Percentiles rank a stretch among this genome's conserved stretches.
Conservation (phyloP, 2,329 filamentous ascomycete species). For the Aspergillus fumigatiaffinis region DNA sequence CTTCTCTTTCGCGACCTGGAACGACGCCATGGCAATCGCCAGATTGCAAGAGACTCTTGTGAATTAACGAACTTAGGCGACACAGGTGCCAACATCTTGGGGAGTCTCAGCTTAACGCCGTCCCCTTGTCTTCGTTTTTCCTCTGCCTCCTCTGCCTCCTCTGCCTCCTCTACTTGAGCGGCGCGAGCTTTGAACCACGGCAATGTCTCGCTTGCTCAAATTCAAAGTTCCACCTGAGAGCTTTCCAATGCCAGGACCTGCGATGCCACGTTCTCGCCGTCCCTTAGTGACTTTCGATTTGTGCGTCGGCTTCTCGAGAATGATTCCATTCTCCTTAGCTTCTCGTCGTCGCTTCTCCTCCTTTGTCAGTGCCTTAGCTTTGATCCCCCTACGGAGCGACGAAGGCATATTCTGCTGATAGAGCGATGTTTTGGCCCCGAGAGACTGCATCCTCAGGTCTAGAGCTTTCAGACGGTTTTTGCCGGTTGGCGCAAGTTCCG, state of each 20-base stretch:
- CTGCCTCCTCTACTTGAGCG: slow-evolving; percentile 26
- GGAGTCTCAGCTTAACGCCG: slow-evolving; percentile 17
- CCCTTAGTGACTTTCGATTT: slow-evolving; percentile 34
- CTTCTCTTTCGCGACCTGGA: not conserved
- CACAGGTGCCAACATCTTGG: not conserved
- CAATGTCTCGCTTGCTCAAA: slow-evolving; percentile 73
- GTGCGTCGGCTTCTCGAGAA: slow-evolving; percentile 62
- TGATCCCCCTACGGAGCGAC: slow-evolving; percentile 79
- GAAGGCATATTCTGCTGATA: slow-evolving; percentile 85
- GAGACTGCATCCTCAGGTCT: slow-evolving; percentile 75
- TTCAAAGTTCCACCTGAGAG: slow-evolving; percentile 75
- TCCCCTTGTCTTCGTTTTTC: slow-evolving; percentile 28
- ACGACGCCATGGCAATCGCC: not conserved
- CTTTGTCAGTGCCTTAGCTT: slow-evolving; percentile 58
- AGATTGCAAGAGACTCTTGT: not conserved
- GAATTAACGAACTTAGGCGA: not conserved
- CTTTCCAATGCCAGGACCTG: slow-evolving; percentile 73
- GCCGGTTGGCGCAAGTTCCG: slow-evolving; percentile 57
- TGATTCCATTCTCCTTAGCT: slow-evolving; percentile 84
- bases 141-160: slow-evolving; percentile 13
- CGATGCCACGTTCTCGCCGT: slow-evolving; percentile 61
- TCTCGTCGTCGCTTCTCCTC: slow-evolving; percentile 72
- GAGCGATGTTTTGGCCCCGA: slow-evolving; percentile 74
- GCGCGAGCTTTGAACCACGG: slow-evolving; percentile 59
- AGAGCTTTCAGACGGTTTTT: slow-evolving; percentile 75